Evolutionary conservation across 2,329 filamentous ascomycete genomes (phyloP).

Genomic region (Paraphoma chrysanthemicola): DNA sequence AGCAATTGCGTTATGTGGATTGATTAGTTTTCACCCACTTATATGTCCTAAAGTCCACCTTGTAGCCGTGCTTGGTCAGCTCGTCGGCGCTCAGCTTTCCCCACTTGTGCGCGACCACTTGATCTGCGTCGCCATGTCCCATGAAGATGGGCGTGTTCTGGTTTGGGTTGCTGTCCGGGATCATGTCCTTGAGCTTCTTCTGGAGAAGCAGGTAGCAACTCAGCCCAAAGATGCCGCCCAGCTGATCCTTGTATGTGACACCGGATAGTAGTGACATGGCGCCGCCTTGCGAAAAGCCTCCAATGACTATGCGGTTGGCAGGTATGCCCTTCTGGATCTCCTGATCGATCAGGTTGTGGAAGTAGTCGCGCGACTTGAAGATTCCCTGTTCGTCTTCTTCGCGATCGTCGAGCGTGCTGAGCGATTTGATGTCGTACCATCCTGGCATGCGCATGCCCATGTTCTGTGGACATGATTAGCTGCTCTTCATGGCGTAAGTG

Average conservation of each 20-base stretch:
- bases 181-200: conserved; percentile 63
- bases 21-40: conserved; percentile 56
- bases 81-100: conserved; percentile 71
- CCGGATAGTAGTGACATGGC: conserved; percentile 85
- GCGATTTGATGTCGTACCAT: conserved; percentile 77
- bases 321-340: conserved; percentile 84
- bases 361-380: conserved; percentile 72
- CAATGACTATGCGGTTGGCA: conserved; percentile 82
- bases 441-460: conserved; percentile 81
- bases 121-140: conserved; percentile 83
- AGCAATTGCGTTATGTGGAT: not conserved
- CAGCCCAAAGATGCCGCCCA: conserved; percentile 88
- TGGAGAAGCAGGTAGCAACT: conserved; percentile 81
- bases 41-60: conserved; percentile 80
- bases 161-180: conserved; percentile 61
- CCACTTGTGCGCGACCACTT: conserved; percentile 72
- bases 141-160: conserved; percentile 84
- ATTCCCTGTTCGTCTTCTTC: conserved; percentile 77
- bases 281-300: conserved; percentile 85
- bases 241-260: conserved; percentile 73
- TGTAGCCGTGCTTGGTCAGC: conserved; percentile 73
- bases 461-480: conserved; percentile 60
- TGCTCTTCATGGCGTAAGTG: not conserved
- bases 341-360: conserved; percentile 78
- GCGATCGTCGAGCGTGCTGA: conserved; percentile 54